phyloP scores from a whole-genome alignment of 2,329 filamentous ascomycete species.

The Camillea tinctor region DNA sequence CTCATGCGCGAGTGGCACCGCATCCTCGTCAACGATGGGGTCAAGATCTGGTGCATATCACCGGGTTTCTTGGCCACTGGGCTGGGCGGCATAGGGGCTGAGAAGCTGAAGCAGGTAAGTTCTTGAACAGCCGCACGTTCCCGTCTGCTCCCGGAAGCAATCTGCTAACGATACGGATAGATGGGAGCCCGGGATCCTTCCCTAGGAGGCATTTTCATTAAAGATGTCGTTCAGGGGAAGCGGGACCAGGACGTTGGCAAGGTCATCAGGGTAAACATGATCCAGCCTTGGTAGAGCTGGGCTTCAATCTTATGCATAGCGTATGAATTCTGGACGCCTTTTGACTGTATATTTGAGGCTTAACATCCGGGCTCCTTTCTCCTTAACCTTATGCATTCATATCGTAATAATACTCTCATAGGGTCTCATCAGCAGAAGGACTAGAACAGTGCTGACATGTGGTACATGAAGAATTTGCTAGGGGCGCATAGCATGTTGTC shows the following conservation, averaged over 20 bases:
- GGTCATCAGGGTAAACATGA: slow-evolving; percentile 17
- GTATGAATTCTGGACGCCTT: no score
- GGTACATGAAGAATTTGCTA: no score
- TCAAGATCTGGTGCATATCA: slow-evolving; percentile 43
- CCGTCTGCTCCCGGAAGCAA: no score
- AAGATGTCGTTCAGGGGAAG: slow-evolving; percentile 27
- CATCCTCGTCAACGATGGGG: slow-evolving; percentile 37
- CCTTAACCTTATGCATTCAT: no score
- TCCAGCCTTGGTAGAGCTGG: slow-evolving; percentile 26
- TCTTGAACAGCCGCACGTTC: no score
- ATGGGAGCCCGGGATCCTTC: slow-evolving; percentile 27
- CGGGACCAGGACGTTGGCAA: slow-evolving; percentile 28
- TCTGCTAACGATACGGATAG: slow-evolving; percentile 11
- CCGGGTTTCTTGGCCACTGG: slow-evolving; percentile 25
- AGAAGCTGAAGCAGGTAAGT: slow-evolving; percentile 24
- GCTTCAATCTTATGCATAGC: no score
- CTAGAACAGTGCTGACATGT: no score
- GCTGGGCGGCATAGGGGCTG: slow-evolving; percentile 11
- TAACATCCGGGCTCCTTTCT: no score
- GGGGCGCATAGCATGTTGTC: no score
- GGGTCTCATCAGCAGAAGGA: no score
- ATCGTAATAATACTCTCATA: no score
- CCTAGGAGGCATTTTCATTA: slow-evolving; percentile 25
- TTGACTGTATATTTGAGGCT: no score
- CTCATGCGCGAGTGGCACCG: slow-evolving; percentile 45